Conservation (phyloP, 176 grass and related monocot genomes). For the Canna indica region DNA sequence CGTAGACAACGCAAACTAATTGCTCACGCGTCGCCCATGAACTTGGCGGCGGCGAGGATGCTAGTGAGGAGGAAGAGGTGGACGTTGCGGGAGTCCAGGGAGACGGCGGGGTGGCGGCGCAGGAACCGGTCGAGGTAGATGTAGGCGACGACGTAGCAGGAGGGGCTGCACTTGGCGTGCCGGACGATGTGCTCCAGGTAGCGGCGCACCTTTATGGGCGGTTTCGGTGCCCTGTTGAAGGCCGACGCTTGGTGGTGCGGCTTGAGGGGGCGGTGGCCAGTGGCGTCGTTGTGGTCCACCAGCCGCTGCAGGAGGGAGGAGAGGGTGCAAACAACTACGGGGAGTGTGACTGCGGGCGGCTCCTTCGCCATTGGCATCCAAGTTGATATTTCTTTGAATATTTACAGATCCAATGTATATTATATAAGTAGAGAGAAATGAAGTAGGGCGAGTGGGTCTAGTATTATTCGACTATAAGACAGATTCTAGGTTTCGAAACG, state of each 20-base stretch:
- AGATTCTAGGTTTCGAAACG: too few species aligned
- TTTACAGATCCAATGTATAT: too few species aligned
- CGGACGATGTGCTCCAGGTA: conserved; percentile 55
- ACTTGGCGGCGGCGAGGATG: conserved; percentile 57
- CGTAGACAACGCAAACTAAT: too few species aligned
- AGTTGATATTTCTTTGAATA: too few species aligned
- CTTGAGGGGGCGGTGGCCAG: background rate
- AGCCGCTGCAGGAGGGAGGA: conserved; percentile 68
- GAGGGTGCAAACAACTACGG: conserved; percentile 66
- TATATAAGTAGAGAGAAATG: too few species aligned
- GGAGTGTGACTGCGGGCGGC: conserved; percentile 28
- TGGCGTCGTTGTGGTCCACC: conserved; percentile 56
- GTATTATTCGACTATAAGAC: too few species aligned
- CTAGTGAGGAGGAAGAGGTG: conserved; percentile 65
- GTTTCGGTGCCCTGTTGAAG: conserved; percentile 36
- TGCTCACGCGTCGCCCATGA: conserved; percentile 66
- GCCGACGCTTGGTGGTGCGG: conserved; percentile 5
- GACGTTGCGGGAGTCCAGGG: conserved; percentile 51
- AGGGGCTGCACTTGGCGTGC: conserved; percentile 55
- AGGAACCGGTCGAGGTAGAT: conserved; percentile 69
- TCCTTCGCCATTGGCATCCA: background rate
- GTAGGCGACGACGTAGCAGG: conserved; percentile 65
- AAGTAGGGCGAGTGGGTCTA: too few species aligned
- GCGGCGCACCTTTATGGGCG: conserved; percentile 45
- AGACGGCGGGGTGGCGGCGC: background rate